Percentiles rank a stretch among this genome's conserved stretches.
phyloP scores from a whole-genome alignment of 2,329 filamentous ascomycete species.

The Aspergillus sergii region DNA sequence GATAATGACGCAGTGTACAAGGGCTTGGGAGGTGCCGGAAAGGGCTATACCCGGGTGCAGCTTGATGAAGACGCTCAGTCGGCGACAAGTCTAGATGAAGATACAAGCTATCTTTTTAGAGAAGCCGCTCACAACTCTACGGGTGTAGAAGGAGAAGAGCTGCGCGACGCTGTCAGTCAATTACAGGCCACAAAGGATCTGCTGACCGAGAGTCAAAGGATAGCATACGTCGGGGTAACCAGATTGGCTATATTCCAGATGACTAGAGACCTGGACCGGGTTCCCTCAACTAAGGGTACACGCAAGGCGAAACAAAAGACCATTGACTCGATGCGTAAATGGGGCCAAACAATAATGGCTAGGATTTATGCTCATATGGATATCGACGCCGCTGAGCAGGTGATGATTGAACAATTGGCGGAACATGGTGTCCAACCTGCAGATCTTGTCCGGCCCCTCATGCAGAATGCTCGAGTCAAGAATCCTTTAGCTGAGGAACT shows the following conservation, averaged over 20 bases:
- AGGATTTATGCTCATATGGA: slow-evolving; percentile 96
- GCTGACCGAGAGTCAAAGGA: slow-evolving; percentile 89
- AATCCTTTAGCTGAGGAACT: slow-evolving; percentile 75
- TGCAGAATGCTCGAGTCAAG: slow-evolving; percentile 88
- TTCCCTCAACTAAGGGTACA: slow-evolving; percentile 62
- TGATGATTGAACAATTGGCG: slow-evolving; percentile 97
- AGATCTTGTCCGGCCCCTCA: slow-evolving; percentile 82
- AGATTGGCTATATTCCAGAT: slow-evolving; percentile 79
- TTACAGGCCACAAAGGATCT: slow-evolving; percentile 95
- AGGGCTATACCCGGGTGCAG: slow-evolving; percentile 93
- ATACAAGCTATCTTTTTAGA: slow-evolving; percentile 94
- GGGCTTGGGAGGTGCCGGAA: slow-evolving; percentile 83
- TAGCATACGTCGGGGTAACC: slow-evolving; percentile 92
- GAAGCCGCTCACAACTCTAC: slow-evolving; percentile 66
- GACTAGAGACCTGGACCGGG: slow-evolving; percentile 65
- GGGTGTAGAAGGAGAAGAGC: slow-evolving; percentile 72
- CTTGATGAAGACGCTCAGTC: slow-evolving; percentile 94
- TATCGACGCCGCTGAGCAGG: slow-evolving; percentile 80
- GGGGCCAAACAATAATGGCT: slow-evolving; percentile 98
- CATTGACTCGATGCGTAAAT: slow-evolving; percentile 84
- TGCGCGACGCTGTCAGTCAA: slow-evolving; percentile 82
- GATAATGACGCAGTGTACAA: slow-evolving; percentile 73
- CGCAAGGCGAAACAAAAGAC: slow-evolving; percentile 73
- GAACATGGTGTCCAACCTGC: slow-evolving; percentile 85
- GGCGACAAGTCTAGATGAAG: slow-evolving; percentile 94